phyloP scores from a whole-genome alignment of 1,139 yeast species.

The Candida anutae region DNA sequence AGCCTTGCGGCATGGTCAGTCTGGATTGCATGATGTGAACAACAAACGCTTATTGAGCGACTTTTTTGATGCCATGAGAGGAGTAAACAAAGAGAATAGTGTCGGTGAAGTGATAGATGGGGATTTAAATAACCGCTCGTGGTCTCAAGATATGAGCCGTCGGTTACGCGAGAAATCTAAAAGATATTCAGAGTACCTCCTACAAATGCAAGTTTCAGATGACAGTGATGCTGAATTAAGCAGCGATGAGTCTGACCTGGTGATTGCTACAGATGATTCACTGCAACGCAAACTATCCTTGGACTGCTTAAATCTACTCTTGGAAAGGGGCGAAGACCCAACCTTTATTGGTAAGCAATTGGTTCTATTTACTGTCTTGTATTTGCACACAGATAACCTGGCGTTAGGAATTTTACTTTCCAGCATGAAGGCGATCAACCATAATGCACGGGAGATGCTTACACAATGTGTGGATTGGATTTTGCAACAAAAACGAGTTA shows the following conservation, averaged over 20 bases:
- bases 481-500: constrained; percentile 4
- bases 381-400: constrained; percentile 8
- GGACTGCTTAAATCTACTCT: constrained; percentile 9
- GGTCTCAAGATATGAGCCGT: too few species aligned
- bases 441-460: constrained; percentile 7
- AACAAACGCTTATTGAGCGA: constrained; percentile 7
- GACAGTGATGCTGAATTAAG: constrained; percentile 20
- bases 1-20: constrained; percentile 4
- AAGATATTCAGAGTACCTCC: too few species aligned
- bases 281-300: constrained; percentile 2
- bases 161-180: too few species aligned
- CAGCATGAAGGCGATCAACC: constrained; percentile 8
- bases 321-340: constrained; percentile 23
- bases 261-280: constrained; percentile 1
- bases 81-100: constrained; percentile 6
- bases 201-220: constrained; percentile 27
- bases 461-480: constrained; percentile 13
- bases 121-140: too few species aligned
- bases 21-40: constrained; percentile 9
- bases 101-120: constrained; percentile 6
- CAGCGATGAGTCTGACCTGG: constrained; percentile 8
- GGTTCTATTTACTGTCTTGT: constrained; percentile 16
- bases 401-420: constrained; percentile 7
- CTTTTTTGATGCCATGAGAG: constrained; percentile 10
- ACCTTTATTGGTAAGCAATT: constrained; percentile 18